phyloP scores from a whole-genome alignment of 768 basidiomycete genomes.

The Naganishia antarctica region DNA sequence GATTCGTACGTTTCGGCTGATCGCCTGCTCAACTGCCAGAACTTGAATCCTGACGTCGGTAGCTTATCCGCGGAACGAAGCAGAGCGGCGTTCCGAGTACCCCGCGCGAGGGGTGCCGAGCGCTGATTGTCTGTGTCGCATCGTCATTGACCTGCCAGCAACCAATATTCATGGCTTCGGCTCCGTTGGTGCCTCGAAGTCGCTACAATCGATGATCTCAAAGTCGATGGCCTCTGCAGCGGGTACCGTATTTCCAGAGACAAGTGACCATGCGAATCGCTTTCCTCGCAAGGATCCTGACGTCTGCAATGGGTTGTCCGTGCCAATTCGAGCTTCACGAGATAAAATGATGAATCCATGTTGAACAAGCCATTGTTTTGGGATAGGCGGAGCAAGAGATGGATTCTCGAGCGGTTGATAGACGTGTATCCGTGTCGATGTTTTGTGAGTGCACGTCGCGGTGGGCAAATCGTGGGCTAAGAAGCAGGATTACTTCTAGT shows the following conservation, averaged over 20 bases:
- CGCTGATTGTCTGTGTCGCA: too few relatives aligned
- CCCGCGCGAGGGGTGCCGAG: too few relatives aligned
- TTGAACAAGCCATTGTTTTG: not conserved
- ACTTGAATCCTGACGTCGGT: too few relatives aligned
- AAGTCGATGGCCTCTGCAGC: not conserved
- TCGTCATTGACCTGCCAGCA: too few relatives aligned
- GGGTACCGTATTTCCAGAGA: not conserved
- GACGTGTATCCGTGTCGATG: not conserved
- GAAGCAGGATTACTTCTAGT: not conserved
- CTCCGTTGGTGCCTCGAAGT: not conserved
- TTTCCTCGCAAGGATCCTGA: not conserved
- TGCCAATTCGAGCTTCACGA: too few relatives aligned
- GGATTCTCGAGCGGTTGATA: not conserved
- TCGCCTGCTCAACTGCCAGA: too few relatives aligned
- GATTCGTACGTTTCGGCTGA: too few relatives aligned
- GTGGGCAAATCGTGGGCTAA: not conserved
- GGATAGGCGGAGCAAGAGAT: not conserved
- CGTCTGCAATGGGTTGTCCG: not conserved
- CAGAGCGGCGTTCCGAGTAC: too few relatives aligned
- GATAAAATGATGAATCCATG: not conserved
- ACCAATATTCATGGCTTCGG: too few relatives aligned
- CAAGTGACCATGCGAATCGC: constrained; percentile 8
- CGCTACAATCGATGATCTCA: not conserved
- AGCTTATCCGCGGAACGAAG: too few relatives aligned
- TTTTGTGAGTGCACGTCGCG: not conserved